Base-by-base conservation (phyloP, 352 stramenopile genomes). In the Phytophthora citricola region DNA sequence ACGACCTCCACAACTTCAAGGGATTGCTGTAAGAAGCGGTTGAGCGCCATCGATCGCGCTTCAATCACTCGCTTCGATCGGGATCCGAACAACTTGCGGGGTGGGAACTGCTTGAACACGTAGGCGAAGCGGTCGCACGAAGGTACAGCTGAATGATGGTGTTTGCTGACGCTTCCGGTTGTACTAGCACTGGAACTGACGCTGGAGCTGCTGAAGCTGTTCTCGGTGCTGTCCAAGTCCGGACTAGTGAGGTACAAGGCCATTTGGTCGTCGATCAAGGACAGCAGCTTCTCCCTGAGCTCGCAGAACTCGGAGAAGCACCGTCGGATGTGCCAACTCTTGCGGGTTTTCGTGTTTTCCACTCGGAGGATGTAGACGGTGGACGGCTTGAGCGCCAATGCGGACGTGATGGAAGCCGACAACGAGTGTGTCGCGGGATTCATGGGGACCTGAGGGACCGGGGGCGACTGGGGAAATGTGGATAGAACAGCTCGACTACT, bases 291-390 rank as follows among this genome's bases (percentile, higher is more conserved):
- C 29, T 91, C 85, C 38, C 82, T 81, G 47, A 93, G 58, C 59
- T 91, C 85, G 34, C 79, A 86, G 50, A 93, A 93, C 41, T 93
- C 85, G 24, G 81, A 81, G 52, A 93, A 93, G 59, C 83, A 91
- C 12, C 85, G 81, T 36, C 78, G 81, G 26, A 91, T 57, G 59
- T 90, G 82, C 85, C 85, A 93, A 49, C 70, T 76, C 41, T 75
- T 49, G 29, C 58, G 55, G 8, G 58, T 83, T 45, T 74, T 61
- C 17, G 56, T 59, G 66, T 89, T 83, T 47, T 89, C 79, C 27
- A 92, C 74, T 11, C 76, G 72, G 26, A 93, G 48, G 17, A 91
- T 79, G 73, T 93, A 93, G 24, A 93, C 73, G 0, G 85, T 93
- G 7, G 85, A 93, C 43, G 83, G 81, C 58, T 90, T 90, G 44